Evolutionary conservation across 371 early-diverging fungal genomes (phyloP).

Genomic region (Syncephalastrum sp.): DNA sequence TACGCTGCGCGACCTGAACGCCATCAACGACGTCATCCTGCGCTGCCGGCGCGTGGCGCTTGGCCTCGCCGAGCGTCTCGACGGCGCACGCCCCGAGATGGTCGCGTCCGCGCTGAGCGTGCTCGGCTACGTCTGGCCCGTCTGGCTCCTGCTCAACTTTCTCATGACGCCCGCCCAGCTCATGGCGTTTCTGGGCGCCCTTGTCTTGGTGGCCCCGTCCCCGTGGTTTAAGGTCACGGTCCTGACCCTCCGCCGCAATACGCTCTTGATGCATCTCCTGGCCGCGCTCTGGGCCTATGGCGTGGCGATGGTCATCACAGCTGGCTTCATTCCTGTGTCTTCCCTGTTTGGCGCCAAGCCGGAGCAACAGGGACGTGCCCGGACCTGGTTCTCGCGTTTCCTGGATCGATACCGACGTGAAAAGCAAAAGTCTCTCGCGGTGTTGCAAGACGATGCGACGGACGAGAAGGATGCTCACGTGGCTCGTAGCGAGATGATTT

Average conservation of each 20-base stretch:
- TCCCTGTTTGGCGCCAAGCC: background rate
- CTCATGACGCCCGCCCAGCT: conserved; percentile 20
- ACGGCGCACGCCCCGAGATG: conserved; percentile 27
- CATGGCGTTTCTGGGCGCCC: conserved; percentile 22
- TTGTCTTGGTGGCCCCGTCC: conserved; percentile 20
- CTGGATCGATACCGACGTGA: conserved; percentile 15
- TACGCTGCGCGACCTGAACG: conserved; percentile 30
- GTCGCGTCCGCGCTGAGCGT: conserved; percentile 21
- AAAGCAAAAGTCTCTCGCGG: conserved; percentile 21
- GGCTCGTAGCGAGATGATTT: conserved; percentile 37
- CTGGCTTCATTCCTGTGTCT: conserved; percentile 3
- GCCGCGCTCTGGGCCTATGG: conserved; percentile 37
- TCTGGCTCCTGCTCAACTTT: conserved; percentile 30
- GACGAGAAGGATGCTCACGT: conserved; percentile 3
- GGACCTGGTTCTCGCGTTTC: conserved; percentile 13
- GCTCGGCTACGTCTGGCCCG: conserved; percentile 28
- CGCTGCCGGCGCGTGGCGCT: conserved; percentile 7
- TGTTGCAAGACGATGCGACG: conserved; percentile 2
- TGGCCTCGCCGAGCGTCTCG: conserved; percentile 9
- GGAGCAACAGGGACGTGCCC: background rate
- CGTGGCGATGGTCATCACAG: conserved; percentile 20
- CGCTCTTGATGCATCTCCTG: conserved; percentile 17
- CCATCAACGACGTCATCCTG: conserved; percentile 27
- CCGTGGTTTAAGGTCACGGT: conserved; percentile 26
- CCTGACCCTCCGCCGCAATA: conserved; percentile 16